Evolutionary conservation across 768 basidiomycete genomes (phyloP).

Genomic region (Lactarius deliciosus): DNA sequence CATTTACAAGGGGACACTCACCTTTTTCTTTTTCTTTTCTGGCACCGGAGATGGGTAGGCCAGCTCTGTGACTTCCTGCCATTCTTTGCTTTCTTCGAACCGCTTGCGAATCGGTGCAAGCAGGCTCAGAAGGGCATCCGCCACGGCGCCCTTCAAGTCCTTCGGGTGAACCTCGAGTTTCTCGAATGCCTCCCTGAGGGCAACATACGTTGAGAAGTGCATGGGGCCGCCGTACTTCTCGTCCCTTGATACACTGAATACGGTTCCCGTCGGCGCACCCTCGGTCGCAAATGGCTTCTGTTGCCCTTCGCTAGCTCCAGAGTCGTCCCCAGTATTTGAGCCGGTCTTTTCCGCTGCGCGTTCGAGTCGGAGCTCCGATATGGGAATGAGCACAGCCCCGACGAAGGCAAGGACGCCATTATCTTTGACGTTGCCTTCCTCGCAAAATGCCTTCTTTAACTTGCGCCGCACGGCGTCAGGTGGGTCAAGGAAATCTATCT

Average conservation of each 20-base stretch:
- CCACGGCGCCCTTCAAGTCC: slow-evolving; percentile 81
- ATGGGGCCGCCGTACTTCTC: slow-evolving; percentile 79
- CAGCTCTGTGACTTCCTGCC: slow-evolving; percentile 68
- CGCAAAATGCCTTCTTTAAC: slow-evolving; percentile 90
- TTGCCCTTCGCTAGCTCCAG: slow-evolving; percentile 44
- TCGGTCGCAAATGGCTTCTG: slow-evolving; percentile 63
- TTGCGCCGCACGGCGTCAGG: slow-evolving; percentile 84
- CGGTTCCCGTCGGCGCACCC: slow-evolving; percentile 75
- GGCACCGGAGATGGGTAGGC: slow-evolving; percentile 82
- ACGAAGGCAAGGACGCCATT: slow-evolving; percentile 90
- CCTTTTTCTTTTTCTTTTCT: slow-evolving; percentile 67
- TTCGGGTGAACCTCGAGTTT: slow-evolving; percentile 81
- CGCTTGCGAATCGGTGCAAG: slow-evolving; percentile 78
- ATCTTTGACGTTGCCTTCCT: slow-evolving; percentile 83
- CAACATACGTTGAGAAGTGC: slow-evolving; percentile 68
- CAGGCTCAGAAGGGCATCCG: slow-evolving; percentile 68
- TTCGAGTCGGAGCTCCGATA: slow-evolving; percentile 72
- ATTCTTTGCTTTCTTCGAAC: slow-evolving; percentile 77
- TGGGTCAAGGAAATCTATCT: slow-evolving; percentile 95
- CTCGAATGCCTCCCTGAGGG: slow-evolving; percentile 72
- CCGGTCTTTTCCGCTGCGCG: slow-evolving; percentile 46
- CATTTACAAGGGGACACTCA: slow-evolving; percentile 16
- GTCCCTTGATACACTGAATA: slow-evolving; percentile 77
- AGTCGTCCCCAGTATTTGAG: slow-evolving; percentile 43
- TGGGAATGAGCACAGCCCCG: slow-evolving; percentile 84